Evolutionary conservation across 1,284 basidiomycete genomes (phyloP), one percentile per base, ranked within the genome.

Genomic region (Abortiporus biennis): DNA sequence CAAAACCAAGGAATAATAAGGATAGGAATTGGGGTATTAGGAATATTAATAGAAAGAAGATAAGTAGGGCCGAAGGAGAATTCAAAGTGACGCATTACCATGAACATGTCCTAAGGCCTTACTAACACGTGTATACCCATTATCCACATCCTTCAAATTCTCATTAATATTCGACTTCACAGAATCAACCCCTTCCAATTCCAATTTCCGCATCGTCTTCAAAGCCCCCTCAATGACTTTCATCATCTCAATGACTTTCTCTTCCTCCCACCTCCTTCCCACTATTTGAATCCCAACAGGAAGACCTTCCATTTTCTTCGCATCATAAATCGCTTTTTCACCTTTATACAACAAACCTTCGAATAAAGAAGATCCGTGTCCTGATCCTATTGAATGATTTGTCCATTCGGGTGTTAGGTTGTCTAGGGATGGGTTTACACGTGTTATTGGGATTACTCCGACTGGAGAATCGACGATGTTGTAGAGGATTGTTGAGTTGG

Each of bases 201-300:
- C n/a, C n/a, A n/a, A n/a, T n/a, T n/a, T n/a, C n/a, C n/a, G n/a
- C n/a, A n/a, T n/a, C n/a, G n/a, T n/a, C n/a, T n/a, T n/a, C n/a
- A 90, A 62, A 2, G 79, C 81, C 5, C 67, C 60, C 47, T 92
- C 89, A 5, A 94, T 65, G n/a, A 92, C 63, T 48, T 71, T 68
- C 91, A 94, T 93, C 64, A 92, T 75, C 17, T 65, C 78, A 36
- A 95, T 55, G 2, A 92, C 80, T 61, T 88, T 89, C 67, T 94
- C 92, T 40, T 95, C 92, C 54, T 92, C 84, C 76, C 80, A 91
- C 47, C 70, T 74, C 54, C 69, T 75, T 1, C 86, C 87, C 0
- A 87, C 82, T 17, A 94, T 58, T 63, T 96, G 92, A 32, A 96
- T 74, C 1, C 79, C 85, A 0, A 95, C 76, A 0, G 92, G 91